Evolutionary conservation across 2,329 filamentous ascomycete species (phyloP), one percentile per base, ranked within the genome.

Genomic region (Tolypocladium ophioglossoides): DNA sequence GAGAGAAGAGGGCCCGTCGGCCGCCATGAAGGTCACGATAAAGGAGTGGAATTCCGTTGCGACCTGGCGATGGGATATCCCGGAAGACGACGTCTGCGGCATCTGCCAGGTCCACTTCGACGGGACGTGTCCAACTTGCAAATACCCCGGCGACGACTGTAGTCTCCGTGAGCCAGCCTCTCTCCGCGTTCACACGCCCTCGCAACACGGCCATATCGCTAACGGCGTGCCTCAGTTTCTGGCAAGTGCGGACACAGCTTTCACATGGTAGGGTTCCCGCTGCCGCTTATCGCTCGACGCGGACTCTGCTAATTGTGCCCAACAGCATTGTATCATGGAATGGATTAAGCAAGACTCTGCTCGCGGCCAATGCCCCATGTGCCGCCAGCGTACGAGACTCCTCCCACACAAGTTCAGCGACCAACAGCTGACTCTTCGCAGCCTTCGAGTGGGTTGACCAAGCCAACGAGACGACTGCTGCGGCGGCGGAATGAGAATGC

Each of bases 51-150:
- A 94, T 65, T 88, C 91, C 4, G 90, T 99, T 58, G 94, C 94
- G 20, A 92, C 91, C 54, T 99, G 94, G 94, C 85, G 89, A 60
- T 99, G 94, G 94, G 89, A 97, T 69, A 89, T 97, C 65, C 91
- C 92, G 27, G 91, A 96, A 64, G 92, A 96, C 73, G 92, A 99
- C 68, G 91, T 97, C 58, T 99, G 94, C 64, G 94, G 94, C 64
- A 99, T 99, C 74, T 99, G 94, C 73, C 92, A 95, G 68, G 91
- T 95, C 58, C 89, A 96, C 65, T 99, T 97, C 68, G 94, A 99
- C 69, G 92, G 91, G 56, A 97, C 94, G 30, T 99, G 94, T 75
- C 91, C 94, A 49, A 95, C 91, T 54, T 99, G 94, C 84, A 96
- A 95, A 78, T 97, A 91, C 67, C 94, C 94, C 16, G 94, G 94